phyloP scores from a whole-genome alignment of 2,329 filamentous ascomycete genomes.

The Ceratocystis diversiconidia region DNA sequence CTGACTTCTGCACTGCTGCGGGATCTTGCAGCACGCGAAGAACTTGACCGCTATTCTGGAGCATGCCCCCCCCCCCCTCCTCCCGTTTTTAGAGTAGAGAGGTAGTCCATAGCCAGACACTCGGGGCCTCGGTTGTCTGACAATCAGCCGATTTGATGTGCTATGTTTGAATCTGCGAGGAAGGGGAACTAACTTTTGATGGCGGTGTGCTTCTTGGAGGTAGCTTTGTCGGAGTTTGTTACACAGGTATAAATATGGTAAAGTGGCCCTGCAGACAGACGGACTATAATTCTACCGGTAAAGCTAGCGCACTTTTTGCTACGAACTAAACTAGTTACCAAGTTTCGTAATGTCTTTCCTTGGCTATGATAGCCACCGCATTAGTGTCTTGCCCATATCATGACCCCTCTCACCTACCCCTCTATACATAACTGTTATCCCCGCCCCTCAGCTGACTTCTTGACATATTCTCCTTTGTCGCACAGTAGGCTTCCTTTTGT shows the following conservation, averaged over 20 bases:
- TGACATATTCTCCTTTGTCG: neutral
- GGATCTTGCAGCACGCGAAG: neutral
- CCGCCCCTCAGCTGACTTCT: neutral
- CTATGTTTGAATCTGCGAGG: neutral
- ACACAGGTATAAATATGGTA: neutral
- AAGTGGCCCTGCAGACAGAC: neutral
- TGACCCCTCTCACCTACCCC: too few species aligned
- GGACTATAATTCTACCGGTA: neutral
- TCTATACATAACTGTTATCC: too few species aligned
- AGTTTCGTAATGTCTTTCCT: too few species aligned
- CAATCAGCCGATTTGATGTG: neutral
- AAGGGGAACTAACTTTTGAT: neutral
- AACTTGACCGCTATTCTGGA: slow-evolving; percentile 2
- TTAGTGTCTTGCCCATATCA: neutral
- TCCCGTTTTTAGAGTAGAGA: neutral
- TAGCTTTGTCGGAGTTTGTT: neutral
- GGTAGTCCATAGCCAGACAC: neutral
- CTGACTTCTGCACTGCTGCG: neutral
- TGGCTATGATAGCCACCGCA: neutral
- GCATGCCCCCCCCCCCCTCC: neutral
- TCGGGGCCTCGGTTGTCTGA: neutral
- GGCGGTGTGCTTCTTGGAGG: neutral
- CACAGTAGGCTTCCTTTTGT: neutral
- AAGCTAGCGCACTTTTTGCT: neutral
- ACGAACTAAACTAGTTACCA: too few species aligned